phyloP scores from a whole-genome alignment of 129 eudicot species.

The Erigeron canadensis region DNA sequence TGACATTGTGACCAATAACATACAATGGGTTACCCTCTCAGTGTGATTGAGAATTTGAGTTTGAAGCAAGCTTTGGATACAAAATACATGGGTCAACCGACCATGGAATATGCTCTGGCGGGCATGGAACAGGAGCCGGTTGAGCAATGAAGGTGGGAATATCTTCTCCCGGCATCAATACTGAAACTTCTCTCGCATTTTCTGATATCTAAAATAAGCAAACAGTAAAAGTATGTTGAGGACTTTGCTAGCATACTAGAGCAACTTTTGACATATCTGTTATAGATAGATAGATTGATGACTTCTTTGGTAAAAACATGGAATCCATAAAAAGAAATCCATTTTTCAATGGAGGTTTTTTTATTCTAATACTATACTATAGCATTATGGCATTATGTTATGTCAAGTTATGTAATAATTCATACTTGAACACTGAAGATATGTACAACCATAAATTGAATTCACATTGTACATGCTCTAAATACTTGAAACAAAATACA shows the following conservation, averaged over 20 bases:
- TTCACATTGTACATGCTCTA: no score
- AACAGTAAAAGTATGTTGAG: constrained; percentile 5
- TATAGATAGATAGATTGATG: background rate
- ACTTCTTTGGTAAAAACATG: background rate
- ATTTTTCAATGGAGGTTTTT: no score
- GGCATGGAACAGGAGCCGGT: constrained; percentile 83
- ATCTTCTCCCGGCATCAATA: constrained; percentile 85
- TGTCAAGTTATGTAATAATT: no score
- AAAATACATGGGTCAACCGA: constrained; percentile 40
- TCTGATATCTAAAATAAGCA: constrained; percentile 41
- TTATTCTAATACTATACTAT: no score
- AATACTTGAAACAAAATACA: no score
- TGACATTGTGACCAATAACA: constrained; percentile 9
- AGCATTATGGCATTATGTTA: no score
- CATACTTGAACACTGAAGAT: no score
- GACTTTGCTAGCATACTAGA: background rate
- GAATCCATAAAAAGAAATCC: background rate
- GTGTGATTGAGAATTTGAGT: constrained; percentile 30
- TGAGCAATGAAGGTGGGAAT: constrained; percentile 88
- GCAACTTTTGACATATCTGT: background rate
- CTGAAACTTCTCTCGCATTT: constrained; percentile 72
- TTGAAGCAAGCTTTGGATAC: constrained; percentile 24
- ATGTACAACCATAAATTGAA: no score
- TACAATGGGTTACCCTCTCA: constrained; percentile 1
- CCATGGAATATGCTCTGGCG: constrained; percentile 63